Evolutionary conservation across 345 rosid genomes (phyloP), one percentile per base, ranked within the genome.

Genomic region (Gossypium australe): DNA sequence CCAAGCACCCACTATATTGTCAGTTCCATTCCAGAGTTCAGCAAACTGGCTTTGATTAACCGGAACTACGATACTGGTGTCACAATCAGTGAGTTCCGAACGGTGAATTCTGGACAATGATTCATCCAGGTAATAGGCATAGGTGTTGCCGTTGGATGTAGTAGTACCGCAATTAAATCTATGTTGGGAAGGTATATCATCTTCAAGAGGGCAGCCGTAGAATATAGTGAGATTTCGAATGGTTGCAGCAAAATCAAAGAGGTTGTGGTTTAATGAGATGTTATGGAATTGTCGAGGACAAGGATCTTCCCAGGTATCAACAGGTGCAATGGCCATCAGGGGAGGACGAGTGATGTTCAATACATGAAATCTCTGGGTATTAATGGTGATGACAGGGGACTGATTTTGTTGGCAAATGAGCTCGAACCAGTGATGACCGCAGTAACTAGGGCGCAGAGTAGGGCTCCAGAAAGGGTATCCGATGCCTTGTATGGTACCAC

Each of bases 391-490:
- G 27, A 62, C 48, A n/a, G 47, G 52, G 47, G 0, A 9, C 44
- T 51, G 24, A 4, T 57, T 11, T 1, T 34, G 57, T 51, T 38
- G 8, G 68, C 92, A 87, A 0, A 3, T 38, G 25, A 92, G 84
- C 57, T 80, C 0, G 72, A 86, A 92, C 0, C 43, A 67, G 20
- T 8, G 1, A 3, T 11, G 77, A 4, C 93, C 92, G 11, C 93
- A 92, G 17, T 38, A 55, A 0, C 5, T 3, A 2, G 79, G 76
- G 47, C 86, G 79, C 0, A 5, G 1, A 25, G 13, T 22, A 20
- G 38, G 43, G 0, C 90, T 83, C 91, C 87, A 87, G 52, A 90
- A 89, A 22, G 93, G 97, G 68, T 89, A 90, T 0, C 74, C 17
- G 12, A 51, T 66, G 69, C 67, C 10, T 18, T 11, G 24, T 1